Conservation (phyloP, 129 eudicot genomes). For the Flaveria brownii region DNA sequence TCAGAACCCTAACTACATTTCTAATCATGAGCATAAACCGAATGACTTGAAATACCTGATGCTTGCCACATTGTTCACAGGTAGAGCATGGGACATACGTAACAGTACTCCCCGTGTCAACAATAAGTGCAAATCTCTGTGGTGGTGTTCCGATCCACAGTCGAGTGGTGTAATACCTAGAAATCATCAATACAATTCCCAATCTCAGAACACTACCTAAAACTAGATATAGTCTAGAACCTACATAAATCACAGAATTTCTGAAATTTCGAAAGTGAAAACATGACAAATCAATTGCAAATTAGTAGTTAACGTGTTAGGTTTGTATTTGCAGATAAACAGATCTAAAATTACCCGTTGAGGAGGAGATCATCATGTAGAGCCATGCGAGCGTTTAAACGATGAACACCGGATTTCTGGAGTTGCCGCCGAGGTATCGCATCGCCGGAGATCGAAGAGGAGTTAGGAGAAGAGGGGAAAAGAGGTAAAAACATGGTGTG, state of each 20-base stretch:
- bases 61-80: constrained; percentile 96
- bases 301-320: background rate
- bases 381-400: constrained; percentile 77
- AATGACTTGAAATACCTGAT: constrained; percentile 56
- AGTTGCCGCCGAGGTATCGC: constrained; percentile 55
- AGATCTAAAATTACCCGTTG: constrained; percentile 60
- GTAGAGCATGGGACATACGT: constrained; percentile 95
- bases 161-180: constrained; percentile 87
- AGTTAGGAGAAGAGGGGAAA: constrained; percentile 38
- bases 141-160: constrained; percentile 90
- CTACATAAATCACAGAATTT: background rate
- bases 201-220: background rate
- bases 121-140: constrained; percentile 81
- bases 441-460: constrained; percentile 35
- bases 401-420: constrained; percentile 33
- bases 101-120: constrained; percentile 93
- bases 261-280: background rate
- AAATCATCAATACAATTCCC: constrained; percentile 22
- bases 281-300: background rate
- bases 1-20: background rate
- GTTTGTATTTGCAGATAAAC: background rate
- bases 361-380: constrained; percentile 91
- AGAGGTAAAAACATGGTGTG: constrained; percentile 67
- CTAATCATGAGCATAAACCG: background rate
- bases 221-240: background rate